These are phyloP conservation scores for Irpex rosettiformis DNA, from an alignment of 1,284 basidiomycete genomes.

Conservation along the genomic window DNA sequence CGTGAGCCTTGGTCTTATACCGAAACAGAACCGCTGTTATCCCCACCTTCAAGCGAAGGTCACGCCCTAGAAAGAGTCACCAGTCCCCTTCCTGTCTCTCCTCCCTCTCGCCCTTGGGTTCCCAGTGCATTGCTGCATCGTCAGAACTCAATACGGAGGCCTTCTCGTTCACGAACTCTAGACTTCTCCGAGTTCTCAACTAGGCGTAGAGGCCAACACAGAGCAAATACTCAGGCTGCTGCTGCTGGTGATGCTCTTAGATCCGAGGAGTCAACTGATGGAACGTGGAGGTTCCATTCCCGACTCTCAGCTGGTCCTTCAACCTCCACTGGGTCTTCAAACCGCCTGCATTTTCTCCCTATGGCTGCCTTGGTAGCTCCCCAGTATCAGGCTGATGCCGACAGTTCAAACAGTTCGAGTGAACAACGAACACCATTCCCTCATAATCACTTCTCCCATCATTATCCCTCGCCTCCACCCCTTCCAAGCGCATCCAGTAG, in stretches of 20 bases:
- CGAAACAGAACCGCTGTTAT: conserved; percentile 14
- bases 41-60: conserved; percentile 5
- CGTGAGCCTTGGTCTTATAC: conserved; percentile 15
- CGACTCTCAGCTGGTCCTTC: neutral
- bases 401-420: neutral
- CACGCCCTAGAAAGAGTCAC: conserved; percentile 12
- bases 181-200: conserved; percentile 69
- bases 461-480: conserved; percentile 23
- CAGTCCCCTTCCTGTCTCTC: conserved; percentile 21
- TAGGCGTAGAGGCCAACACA: conserved; percentile 43
- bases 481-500: conserved; percentile 13
- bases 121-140: conserved; percentile 33
- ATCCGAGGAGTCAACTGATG: conserved; percentile 20
- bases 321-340: neutral
- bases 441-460: neutral
- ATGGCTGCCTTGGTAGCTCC: conserved; percentile 16
- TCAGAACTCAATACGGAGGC: conserved; percentile 42
- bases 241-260: conserved; percentile 15
- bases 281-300: conserved; percentile 16
- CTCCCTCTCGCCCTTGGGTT: conserved; percentile 17
- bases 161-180: conserved; percentile 50
- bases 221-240: conserved; percentile 19
- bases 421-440: neutral
- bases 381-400: conserved; percentile 10
- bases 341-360: conserved; percentile 10